Conservation (phyloP, 805 yeast genomes). For the Maudiozyma turicensis region DNA sequence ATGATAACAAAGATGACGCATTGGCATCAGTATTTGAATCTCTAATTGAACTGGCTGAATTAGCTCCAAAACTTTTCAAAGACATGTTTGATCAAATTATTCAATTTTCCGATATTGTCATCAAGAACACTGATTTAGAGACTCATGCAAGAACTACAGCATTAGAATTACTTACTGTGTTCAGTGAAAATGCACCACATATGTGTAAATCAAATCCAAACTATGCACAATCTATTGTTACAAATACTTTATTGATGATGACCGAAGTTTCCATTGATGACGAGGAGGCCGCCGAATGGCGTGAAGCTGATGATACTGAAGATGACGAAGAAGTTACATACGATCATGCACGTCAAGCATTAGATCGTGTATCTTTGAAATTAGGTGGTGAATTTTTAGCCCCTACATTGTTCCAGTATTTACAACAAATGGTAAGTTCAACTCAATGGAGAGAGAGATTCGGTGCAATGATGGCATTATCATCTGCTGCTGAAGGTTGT, state of each 20-base stretch:
- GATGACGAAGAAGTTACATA: slow-evolving; percentile 82
- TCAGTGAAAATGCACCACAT: slow-evolving; percentile 85
- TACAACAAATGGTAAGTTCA: slow-evolving; percentile 75
- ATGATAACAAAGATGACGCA: slow-evolving; percentile 68
- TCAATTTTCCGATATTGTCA: slow-evolving; percentile 74
- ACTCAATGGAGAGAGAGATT: slow-evolving; percentile 88
- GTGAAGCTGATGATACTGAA: slow-evolving; percentile 63
- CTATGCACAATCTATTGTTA: slow-evolving; percentile 63
- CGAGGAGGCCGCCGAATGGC: slow-evolving; percentile 85
- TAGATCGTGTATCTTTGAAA: slow-evolving; percentile 80
- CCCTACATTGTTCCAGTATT: slow-evolving; percentile 73
- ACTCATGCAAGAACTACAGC: slow-evolving; percentile 75
- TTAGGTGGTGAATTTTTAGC: slow-evolving; percentile 79
- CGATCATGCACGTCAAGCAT: slow-evolving; percentile 88
- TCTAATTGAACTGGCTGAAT: slow-evolving; percentile 78
- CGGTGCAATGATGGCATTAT: slow-evolving; percentile 93
- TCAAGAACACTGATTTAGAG: slow-evolving; percentile 73
- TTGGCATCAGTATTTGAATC: slow-evolving; percentile 83
- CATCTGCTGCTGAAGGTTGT: slow-evolving; percentile 97
- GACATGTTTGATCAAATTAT: slow-evolving; percentile 86
- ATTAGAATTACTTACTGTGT: slow-evolving; percentile 79
- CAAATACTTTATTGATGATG: slow-evolving; percentile 70
- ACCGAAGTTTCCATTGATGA: slow-evolving; percentile 87
- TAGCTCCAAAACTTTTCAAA: slow-evolving; percentile 90
- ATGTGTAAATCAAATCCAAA: slow-evolving; percentile 80